Evolutionary conservation across 495 filamentous ascomycete species (phyloP).

Genomic region (Hypoxylon cercidicola): DNA sequence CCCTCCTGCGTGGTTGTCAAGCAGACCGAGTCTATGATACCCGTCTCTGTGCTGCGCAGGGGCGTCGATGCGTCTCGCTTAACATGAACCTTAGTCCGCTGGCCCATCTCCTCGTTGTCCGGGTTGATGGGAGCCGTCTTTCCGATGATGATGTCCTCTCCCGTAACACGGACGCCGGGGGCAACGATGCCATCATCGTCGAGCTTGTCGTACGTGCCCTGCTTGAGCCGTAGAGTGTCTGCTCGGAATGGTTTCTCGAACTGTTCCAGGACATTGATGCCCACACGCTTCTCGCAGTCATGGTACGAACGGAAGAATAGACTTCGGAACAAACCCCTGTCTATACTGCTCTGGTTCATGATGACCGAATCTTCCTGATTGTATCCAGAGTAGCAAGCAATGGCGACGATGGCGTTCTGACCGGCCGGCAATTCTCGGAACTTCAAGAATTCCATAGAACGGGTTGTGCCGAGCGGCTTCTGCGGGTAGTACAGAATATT

Average conservation of each 20-base stretch:
- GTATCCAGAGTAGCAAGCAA: slow-evolving; percentile 97
- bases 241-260: slow-evolving; percentile 94
- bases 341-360: slow-evolving; percentile 99
- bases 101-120: slow-evolving; percentile 92
- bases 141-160: slow-evolving; percentile 99
- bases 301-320: slow-evolving; percentile 97
- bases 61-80: slow-evolving; percentile 96
- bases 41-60: slow-evolving; percentile 92
- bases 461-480: slow-evolving; percentile 94
- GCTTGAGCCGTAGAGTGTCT: slow-evolving; percentile 89
- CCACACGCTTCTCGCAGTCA: slow-evolving; percentile 93
- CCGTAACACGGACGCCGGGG: slow-evolving; percentile 91
- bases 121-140: slow-evolving; percentile 95
- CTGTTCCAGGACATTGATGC: slow-evolving; percentile 84
- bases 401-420: slow-evolving; percentile 98
- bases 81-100: slow-evolving; percentile 85
- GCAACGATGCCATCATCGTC: slow-evolving; percentile 94
- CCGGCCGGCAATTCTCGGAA: slow-evolving; percentile 97
- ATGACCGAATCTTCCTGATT: slow-evolving; percentile 99
- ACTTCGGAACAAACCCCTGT: slow-evolving; percentile 95
- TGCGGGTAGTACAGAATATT: slow-evolving; percentile 99
- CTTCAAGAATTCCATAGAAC: slow-evolving; percentile 98
- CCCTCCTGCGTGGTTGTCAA: slow-evolving; percentile 92
- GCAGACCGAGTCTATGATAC: slow-evolving; percentile 93
- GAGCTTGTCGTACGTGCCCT: slow-evolving; percentile 97